Percentiles rank a stretch among this genome's conserved stretches.
Conservation (phyloP, 1,139 yeast species). For the Magnusiomyces ingens region DNA sequence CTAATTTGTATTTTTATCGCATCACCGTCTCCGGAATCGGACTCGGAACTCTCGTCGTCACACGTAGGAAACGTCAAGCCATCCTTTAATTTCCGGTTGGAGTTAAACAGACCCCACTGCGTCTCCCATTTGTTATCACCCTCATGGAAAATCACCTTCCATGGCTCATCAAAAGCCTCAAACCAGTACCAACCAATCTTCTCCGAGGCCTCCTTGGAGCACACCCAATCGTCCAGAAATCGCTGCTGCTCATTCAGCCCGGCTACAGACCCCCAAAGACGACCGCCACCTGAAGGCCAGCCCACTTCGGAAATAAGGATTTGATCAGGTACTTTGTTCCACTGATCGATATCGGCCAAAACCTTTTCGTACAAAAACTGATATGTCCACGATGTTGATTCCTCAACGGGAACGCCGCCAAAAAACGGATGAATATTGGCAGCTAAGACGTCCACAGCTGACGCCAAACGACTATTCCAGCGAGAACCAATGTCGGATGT, state of each 20-base stretch:
- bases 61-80: conserved; percentile 14
- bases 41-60: background rate
- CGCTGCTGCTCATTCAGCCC: conserved; percentile 40
- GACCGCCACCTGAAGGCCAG: conserved; percentile 65
- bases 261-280: conserved; percentile 42
- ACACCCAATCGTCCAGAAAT: conserved; percentile 49
- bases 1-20: background rate
- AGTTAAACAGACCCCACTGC: conserved; percentile 60
- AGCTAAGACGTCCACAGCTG: conserved; percentile 50
- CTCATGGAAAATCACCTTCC: conserved; percentile 52
- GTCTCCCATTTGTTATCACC: conserved; percentile 54
- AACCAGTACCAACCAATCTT: conserved; percentile 53
- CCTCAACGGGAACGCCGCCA: conserved; percentile 48
- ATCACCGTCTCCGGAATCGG: background rate
- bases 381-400: conserved; percentile 49
- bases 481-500: conserved; percentile 51
- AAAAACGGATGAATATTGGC: conserved; percentile 66
- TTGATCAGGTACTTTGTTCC: conserved; percentile 22
- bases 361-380: conserved; percentile 45
- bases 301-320: conserved; percentile 58
- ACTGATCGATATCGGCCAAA: conserved; percentile 22
- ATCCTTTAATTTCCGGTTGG: conserved; percentile 42
- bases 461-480: conserved; percentile 28
- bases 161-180: conserved; percentile 70
- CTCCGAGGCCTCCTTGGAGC: conserved; percentile 32